Base-by-base conservation (phyloP, 1,284 basidiomycete species). In the Veloboletus limbatus region DNA sequence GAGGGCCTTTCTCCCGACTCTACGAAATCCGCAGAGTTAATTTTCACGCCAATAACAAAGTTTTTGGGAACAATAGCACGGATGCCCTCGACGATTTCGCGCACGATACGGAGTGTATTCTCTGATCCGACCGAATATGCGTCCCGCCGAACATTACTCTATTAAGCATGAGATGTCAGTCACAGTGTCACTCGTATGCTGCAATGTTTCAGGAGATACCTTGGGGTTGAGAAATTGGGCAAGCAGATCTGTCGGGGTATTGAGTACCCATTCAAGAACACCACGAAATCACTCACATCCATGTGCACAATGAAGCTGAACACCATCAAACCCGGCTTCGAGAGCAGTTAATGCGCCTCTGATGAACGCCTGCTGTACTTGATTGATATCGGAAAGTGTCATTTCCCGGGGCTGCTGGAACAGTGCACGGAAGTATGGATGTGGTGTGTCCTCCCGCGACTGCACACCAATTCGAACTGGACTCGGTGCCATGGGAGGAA, bases 241-340 rank as follows among this genome's bases (percentile, higher is more conserved):
- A 14, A 97, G 70, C 16, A 97, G 75, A 65, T 97, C 84, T 92
- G 17, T 20, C 11, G 22, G 26, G n/a, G 2, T 20, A n/a, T 22
- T 49, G 2, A 43, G 26, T n/a, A 6, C 7, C 16, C n/a, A 20
- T 43, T 11, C 24, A 34, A 25, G 11, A 43, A 40, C 27, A 30
- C 21, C 4, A 20, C 2, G 24, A 21, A 20, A 35, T 26, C 9
- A 66, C 87, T 69, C 47, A 88, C 88, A 94, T 21, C 93, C 93
- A 69, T 97, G 94, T 2, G 88, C 87, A 25, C 78, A 88, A 67
- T 98, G 95, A 17, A 98, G 54, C 60, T 98, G 83, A 10, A 97
- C 72, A 0, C 95, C 95, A 56, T 97, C 91, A 63, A 95, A 97
- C 0, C 92, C 92, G 21, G 87, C 73, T 43, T 78, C 66, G 14